phyloP scores from a whole-genome alignment of 768 basidiomycete species.

The Cystoderma amianthinum region DNA sequence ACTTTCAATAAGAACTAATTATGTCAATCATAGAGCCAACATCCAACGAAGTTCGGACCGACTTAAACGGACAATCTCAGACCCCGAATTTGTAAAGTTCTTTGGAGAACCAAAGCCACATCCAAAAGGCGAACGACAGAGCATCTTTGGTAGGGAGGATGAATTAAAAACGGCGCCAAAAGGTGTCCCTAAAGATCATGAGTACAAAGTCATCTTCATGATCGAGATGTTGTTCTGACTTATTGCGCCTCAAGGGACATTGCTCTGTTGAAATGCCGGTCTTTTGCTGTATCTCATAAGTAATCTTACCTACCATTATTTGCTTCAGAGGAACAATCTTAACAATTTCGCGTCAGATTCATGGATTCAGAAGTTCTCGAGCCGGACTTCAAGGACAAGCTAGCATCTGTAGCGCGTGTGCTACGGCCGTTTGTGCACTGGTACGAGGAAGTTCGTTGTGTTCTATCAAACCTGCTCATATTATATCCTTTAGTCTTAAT shows the following conservation, averaged over 20 bases:
- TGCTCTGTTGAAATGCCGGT: conserved; percentile 81
- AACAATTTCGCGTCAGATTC: conserved; percentile 45
- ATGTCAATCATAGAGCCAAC: conserved; percentile 45
- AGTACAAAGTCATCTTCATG: conserved; percentile 29
- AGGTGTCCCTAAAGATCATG: conserved; percentile 78
- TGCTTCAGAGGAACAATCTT: not conserved
- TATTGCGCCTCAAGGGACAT: conserved; percentile 57
- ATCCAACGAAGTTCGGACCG: conserved; percentile 54
- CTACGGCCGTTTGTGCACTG: conserved; percentile 76
- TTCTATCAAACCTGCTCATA: no score
- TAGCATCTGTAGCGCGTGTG: conserved; percentile 47
- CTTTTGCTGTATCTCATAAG: conserved; percentile 63
- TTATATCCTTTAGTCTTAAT: conserved; percentile 64
- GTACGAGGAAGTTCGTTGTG: conserved; percentile 26
- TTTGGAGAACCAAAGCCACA: conserved; percentile 69
- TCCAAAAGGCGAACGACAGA: conserved; percentile 57
- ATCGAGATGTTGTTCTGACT: not conserved
- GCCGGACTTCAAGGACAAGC: conserved; percentile 56
- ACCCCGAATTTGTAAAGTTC: conserved; percentile 61
- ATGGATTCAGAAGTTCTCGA: conserved; percentile 65
- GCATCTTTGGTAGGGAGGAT: conserved; percentile 83
- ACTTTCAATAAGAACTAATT: no score
- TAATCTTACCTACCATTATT: conserved; percentile 23
- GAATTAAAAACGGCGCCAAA: conserved; percentile 91
- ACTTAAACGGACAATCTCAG: conserved; percentile 61